A percentile compares a stretch with the other conserved stretches of the same genome.
Evolutionary conservation across 2,329 filamentous ascomycete species (phyloP).

Genomic region (Penicillium sumatraense): DNA sequence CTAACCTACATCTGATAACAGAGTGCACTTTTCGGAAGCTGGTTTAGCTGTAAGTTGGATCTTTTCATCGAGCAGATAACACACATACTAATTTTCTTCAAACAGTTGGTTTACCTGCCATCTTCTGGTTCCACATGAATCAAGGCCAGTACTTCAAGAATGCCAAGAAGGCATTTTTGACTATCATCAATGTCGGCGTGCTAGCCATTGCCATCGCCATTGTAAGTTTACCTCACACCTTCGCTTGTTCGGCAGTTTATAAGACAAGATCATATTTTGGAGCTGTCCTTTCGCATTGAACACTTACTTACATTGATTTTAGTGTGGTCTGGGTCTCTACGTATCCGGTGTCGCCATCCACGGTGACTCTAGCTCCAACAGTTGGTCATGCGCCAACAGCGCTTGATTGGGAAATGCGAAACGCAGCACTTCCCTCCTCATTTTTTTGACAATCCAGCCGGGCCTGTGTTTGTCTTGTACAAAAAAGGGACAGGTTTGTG

Average conservation of each 20-base stretch:
- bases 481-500: neutral
- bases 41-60: constrained; percentile 61
- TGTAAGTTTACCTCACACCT: constrained; percentile 17
- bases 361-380: constrained; percentile 24
- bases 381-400: constrained; percentile 33
- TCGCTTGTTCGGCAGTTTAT: neutral
- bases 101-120: constrained; percentile 44
- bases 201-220: constrained; percentile 28
- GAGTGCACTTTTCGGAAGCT: constrained; percentile 65
- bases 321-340: constrained; percentile 34
- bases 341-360: constrained; percentile 34
- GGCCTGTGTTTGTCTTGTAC: neutral
- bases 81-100: constrained; percentile 9
- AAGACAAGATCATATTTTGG: neutral
- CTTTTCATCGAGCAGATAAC: neutral
- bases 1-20: constrained; percentile 29
- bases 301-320: constrained; percentile 7
- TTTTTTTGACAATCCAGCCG: neutral
- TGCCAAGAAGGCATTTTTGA: constrained; percentile 33
- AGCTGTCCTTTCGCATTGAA: neutral
- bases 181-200: constrained; percentile 28
- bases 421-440: neutral
- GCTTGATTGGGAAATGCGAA: constrained; percentile 14
- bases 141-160: constrained; percentile 35
- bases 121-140: constrained; percentile 44